Percentiles rank a stretch among this genome's conserved stretches.
phyloP scores from a whole-genome alignment of 768 basidiomycete species.

The Suillus luteus region DNA sequence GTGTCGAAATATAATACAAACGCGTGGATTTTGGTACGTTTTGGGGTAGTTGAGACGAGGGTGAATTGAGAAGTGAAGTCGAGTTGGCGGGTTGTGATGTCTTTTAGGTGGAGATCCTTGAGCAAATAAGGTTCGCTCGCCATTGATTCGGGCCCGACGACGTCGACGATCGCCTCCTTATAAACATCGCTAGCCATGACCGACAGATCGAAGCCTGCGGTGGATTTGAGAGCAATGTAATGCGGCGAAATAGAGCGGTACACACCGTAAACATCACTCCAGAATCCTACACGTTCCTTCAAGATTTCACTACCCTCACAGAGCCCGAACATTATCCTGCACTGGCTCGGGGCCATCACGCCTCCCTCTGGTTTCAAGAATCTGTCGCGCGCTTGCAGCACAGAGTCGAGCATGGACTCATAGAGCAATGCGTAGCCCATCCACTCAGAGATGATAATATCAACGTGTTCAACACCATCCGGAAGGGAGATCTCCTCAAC shows the following conservation, averaged over 20 bases:
- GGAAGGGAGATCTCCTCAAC: slow-evolving; percentile 86
- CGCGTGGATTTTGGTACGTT: slow-evolving; percentile 67
- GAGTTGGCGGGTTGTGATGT: slow-evolving; percentile 67
- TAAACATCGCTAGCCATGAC: slow-evolving; percentile 77
- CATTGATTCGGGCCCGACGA: slow-evolving; percentile 65
- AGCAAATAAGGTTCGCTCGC: slow-evolving; percentile 63
- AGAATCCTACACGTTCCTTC: slow-evolving; percentile 86
- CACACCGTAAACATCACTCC: slow-evolving; percentile 89
- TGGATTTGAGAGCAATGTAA: not conserved
- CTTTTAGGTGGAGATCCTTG: slow-evolving; percentile 76
- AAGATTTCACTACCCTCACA: slow-evolving; percentile 75
- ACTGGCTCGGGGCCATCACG: slow-evolving; percentile 90
- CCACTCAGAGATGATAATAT: slow-evolving; percentile 97
- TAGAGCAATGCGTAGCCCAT: slow-evolving; percentile 94
- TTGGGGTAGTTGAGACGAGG: slow-evolving; percentile 60
- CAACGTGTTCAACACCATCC: slow-evolving; percentile 72
- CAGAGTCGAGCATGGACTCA: slow-evolving; percentile 97
- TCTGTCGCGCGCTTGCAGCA: slow-evolving; percentile 83
- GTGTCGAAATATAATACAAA: slow-evolving; percentile 95
- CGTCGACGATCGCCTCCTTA: slow-evolving; percentile 83
- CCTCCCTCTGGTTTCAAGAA: slow-evolving; percentile 73
- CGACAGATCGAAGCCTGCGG: slow-evolving; percentile 82
- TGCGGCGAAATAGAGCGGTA: not conserved
- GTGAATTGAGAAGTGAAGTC: slow-evolving; percentile 80
- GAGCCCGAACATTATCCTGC: slow-evolving; percentile 79